Evolutionary conservation across 2,329 filamentous ascomycete genomes (phyloP).

Genomic region (Alternaria gaisen): DNA sequence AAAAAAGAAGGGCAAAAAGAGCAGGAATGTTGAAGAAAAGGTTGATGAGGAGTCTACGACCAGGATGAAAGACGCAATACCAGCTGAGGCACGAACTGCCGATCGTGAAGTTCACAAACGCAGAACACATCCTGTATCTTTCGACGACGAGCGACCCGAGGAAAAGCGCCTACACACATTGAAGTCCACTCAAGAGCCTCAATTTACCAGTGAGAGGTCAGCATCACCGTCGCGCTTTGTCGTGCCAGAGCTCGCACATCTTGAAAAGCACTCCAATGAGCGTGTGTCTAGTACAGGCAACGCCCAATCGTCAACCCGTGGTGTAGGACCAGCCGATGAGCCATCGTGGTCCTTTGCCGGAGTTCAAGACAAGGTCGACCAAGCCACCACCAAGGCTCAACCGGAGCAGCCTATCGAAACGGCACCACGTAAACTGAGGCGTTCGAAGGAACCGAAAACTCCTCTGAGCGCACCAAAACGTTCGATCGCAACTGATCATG

Average conservation of each 20-base stretch:
- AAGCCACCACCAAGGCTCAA: constrained; percentile 56
- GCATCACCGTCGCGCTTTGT: constrained; percentile 4
- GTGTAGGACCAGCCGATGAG: constrained; percentile 25
- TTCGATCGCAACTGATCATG: constrained; percentile 12
- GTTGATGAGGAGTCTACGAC: constrained; percentile 26
- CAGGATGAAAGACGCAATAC: constrained; percentile 11
- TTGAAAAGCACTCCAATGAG: neutral
- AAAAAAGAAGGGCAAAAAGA: constrained; percentile 56
- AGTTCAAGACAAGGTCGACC: constrained; percentile 57
- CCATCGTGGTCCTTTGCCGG: constrained; percentile 50
- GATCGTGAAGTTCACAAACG: constrained; percentile 42
- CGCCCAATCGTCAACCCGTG: constrained; percentile 15
- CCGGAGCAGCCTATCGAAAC: constrained; percentile 37
- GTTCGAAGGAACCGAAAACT: constrained; percentile 35
- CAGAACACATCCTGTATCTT: constrained; percentile 44
- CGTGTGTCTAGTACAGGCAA: constrained; percentile 3
- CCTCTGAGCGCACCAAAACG: constrained; percentile 20
- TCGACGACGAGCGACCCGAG: constrained; percentile 42
- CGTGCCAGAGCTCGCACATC: constrained; percentile 7
- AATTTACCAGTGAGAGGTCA: constrained; percentile 15
- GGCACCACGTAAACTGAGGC: constrained; percentile 23
- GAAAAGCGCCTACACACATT: constrained; percentile 46
- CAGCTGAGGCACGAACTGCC: constrained; percentile 16
- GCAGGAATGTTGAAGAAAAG: constrained; percentile 43
- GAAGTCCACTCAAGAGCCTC: constrained; percentile 20